These are phyloP conservation scores for Aspergillus sp. DNA, from an alignment of 2,329 filamentous ascomycete genomes.

Conservation along the genomic window DNA sequence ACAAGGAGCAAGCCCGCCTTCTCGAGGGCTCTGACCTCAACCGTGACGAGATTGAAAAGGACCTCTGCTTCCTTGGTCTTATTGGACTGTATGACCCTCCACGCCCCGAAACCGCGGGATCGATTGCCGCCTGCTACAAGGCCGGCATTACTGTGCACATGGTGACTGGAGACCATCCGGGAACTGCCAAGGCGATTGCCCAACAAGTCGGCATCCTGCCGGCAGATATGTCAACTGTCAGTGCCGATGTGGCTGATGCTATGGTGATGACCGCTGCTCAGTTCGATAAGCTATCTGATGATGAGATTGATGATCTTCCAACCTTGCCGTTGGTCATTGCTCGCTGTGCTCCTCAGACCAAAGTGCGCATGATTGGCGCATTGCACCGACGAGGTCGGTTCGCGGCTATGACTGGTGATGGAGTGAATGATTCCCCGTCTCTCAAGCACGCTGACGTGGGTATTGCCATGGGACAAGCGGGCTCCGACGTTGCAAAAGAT, in stretches of 20 bases:
- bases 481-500: constrained; percentile 80
- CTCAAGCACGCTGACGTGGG: constrained; percentile 81
- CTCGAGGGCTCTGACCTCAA: constrained; percentile 28
- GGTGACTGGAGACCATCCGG: constrained; percentile 81
- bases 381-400: constrained; percentile 64
- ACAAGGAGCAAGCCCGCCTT: constrained; percentile 19
- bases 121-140: constrained; percentile 70
- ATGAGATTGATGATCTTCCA: constrained; percentile 67
- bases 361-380: constrained; percentile 59
- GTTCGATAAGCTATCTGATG: constrained; percentile 77
- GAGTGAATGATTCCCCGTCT: constrained; percentile 85
- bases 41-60: constrained; percentile 67
- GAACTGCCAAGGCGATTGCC: constrained; percentile 80
- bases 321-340: constrained; percentile 63
- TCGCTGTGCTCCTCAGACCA: constrained; percentile 60
- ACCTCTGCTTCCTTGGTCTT: constrained; percentile 77
- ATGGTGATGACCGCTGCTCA: constrained; percentile 77
- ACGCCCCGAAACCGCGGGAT: constrained; percentile 75
- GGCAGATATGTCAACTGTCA: constrained; percentile 62
- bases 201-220: constrained; percentile 78
- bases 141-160: constrained; percentile 82
- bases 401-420: constrained; percentile 88
- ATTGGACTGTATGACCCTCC: constrained; percentile 87
- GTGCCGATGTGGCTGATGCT: constrained; percentile 63
- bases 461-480: constrained; percentile 84